Base-by-base conservation (phyloP, 495 filamentous ascomycete genomes). In the Stereocaulon alpinum region DNA sequence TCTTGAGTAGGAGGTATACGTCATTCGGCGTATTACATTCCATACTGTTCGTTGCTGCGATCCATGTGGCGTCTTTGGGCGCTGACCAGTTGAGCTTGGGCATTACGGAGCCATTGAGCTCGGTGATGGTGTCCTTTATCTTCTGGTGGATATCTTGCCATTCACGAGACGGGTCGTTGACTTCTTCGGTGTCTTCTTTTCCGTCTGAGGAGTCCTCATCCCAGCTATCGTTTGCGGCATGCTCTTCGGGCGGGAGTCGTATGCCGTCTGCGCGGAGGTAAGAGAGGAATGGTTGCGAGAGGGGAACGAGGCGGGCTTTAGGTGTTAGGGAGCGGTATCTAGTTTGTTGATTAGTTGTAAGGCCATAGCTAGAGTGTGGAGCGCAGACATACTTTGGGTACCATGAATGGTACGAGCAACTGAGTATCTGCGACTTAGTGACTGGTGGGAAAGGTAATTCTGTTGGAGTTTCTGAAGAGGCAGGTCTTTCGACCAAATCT, bases 31-130 rank as follows among this genome's bases (percentile, higher is more conserved):
- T 82, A 1, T 81, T 81, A 72, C 93, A 99, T 69, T 95, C 88
- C 66, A 94, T 83, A 40, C 85, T 91, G 66, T 97, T 97, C 30
- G 88, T 89, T 1, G 88, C 84, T 15, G 80, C 81, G 73, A 98
- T 97, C 83, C 89, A 96, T n/a, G 87, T 88, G 10, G 93, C 94
- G 68, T 99, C 93, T 70, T 96, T 96, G 0, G 93, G 93, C 4
- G 88, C 82, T 32, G 91, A 95, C 93, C 93, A 99, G 76, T 97
- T 96, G 27, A 99, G 76, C 67, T 99, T 99, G 3, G 94, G 94
- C 0, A 83, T 81, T 0, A 91, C 91, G 37, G 82, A 82, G 59
- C 93, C 92, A 37, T 87, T 89, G 0, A 96, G 79, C 58, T 87
- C 82, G 4, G 78, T 66, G 63, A 99, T 96, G 5, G 82, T 86